Evolutionary conservation across 1,284 basidiomycete genomes (phyloP), one percentile per base, ranked within the genome.

Genomic region (Gastroboletus turbinatus): DNA sequence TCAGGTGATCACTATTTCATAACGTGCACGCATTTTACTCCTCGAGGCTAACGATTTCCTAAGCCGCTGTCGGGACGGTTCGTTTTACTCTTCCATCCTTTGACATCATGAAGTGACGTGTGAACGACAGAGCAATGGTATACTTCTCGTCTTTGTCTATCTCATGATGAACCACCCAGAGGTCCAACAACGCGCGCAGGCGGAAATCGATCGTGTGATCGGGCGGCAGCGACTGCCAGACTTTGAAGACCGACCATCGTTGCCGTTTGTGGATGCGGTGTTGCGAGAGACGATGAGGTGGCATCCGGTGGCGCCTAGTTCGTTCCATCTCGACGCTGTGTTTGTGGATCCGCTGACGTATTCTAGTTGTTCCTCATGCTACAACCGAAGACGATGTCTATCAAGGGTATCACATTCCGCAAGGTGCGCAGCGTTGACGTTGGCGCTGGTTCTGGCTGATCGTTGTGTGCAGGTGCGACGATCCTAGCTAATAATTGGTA

Each of bases 241-340:
- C 6, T 75, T 78, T 23, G 64, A 62, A 6, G 79, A 81, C 49
- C 57, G 72, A 16, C 46, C 57, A 2, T 55, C 51, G 0, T 60
- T 80, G 32, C 73, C 76, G 0, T 80, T 76, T 46, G 58, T 77
- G 9, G 66, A 68, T 21, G 73, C 72, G 0, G 47, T 78, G 2
- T 52, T 79, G 17, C 72, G 74, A 32, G 79, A 81, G 60, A 72
- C 44, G 27, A 56, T 62, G 61, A 70, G 67, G 9, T 65, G 58
- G 59, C 48, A 55, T 30, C 66, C 65, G 3, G 63, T 60, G 4
- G n/a, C 30, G 4, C 59, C 61, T 3, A 6, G 67, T 67, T n/a
- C 10, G 57, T 44, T 55, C n/a, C 8, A 16, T 32, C 23, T 44
- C 16, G 14, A 25, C 7, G 16, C 5, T 38, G 17, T 7, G 3